phyloP scores from a whole-genome alignment of 768 basidiomycete species.

The Tulasnella sp. region DNA sequence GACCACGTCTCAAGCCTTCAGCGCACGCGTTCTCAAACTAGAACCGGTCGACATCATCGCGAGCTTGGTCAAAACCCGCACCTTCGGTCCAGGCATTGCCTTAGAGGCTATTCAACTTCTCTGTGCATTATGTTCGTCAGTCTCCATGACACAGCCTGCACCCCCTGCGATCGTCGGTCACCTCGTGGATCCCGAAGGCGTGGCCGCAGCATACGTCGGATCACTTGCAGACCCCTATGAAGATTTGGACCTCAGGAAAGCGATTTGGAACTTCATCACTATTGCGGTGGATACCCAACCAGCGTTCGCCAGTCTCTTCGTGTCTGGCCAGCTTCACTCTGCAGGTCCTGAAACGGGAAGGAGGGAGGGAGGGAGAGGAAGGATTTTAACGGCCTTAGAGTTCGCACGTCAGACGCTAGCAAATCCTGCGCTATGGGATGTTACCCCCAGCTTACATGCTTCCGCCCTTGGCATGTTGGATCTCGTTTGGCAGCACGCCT shows the following conservation, averaged over 20 bases:
- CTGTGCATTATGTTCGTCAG: constrained; percentile 53
- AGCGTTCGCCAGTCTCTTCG: constrained; percentile 67
- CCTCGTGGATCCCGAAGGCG: constrained; percentile 63
- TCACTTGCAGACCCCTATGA: constrained; percentile 73
- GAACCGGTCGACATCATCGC: constrained; percentile 71
- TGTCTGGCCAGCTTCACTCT: constrained; percentile 54
- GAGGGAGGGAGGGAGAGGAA: constrained; percentile 21
- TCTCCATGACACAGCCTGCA: constrained; percentile 48
- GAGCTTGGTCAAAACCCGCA: constrained; percentile 51
- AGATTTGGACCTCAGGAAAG: constrained; percentile 55
- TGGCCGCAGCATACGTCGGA: constrained; percentile 52
- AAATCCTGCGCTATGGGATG: constrained; percentile 68
- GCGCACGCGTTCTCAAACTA: constrained; percentile 37
- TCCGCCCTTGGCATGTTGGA: constrained; percentile 66
- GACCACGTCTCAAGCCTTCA: constrained; percentile 35
- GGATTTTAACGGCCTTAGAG: constrained; percentile 45
- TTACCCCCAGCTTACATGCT: constrained; percentile 63
- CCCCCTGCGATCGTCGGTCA: constrained; percentile 68
- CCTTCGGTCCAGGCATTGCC: constrained; percentile 48
- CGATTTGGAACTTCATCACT: constrained; percentile 76
- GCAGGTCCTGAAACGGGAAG: constrained; percentile 18
- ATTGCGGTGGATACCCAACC: constrained; percentile 79
- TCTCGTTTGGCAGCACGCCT: constrained; percentile 66
- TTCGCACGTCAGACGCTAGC: constrained; percentile 55
- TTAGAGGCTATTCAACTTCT: constrained; percentile 56